phyloP scores from a whole-genome alignment of 2,329 filamentous ascomycete genomes.

The Thielaviopsis musarum region DNA sequence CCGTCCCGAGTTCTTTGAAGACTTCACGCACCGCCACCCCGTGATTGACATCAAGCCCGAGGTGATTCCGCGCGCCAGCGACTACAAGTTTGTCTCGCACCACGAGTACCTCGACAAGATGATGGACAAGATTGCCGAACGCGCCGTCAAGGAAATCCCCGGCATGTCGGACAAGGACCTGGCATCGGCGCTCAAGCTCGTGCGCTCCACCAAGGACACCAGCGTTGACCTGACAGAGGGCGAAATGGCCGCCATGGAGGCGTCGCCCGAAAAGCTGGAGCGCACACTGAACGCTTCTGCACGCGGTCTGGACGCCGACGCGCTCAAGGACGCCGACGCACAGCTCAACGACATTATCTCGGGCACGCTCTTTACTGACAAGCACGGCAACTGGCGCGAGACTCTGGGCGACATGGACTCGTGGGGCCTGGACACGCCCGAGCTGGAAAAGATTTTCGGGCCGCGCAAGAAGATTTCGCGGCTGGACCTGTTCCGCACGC shows the following conservation, averaged over 20 bases:
- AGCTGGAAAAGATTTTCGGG: constrained; percentile 11
- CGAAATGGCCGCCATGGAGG: constrained; percentile 31
- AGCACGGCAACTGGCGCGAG: constrained; percentile 20
- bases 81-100: constrained; percentile 39
- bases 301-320: constrained; percentile 2
- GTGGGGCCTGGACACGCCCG: constrained; percentile 14
- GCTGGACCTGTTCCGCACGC: constrained; percentile 10
- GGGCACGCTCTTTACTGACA: constrained; percentile 13
- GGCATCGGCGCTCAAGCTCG: constrained; percentile 25
- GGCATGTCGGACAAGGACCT: constrained; percentile 26
- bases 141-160: constrained; percentile 35
- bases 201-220: constrained; percentile 25
- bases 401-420: constrained; percentile 19
- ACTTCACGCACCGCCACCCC: constrained; percentile 62
- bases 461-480: constrained; percentile 11
- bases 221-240: constrained; percentile 34
- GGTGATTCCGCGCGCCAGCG: constrained; percentile 30
- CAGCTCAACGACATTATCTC: constrained; percentile 10
- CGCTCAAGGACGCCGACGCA: constrained; percentile 9
- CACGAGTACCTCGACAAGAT: constrained; percentile 33
- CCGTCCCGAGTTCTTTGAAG: constrained; percentile 61
- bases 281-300: constrained; percentile 5
- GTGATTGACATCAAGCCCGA: constrained; percentile 54
- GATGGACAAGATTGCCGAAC: constrained; percentile 24
- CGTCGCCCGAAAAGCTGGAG: constrained; percentile 25